Percentiles rank a stretch among this genome's conserved stretches.
Conservation (phyloP, 345 rosid species). For the Eucalyptus guilfoylei region DNA sequence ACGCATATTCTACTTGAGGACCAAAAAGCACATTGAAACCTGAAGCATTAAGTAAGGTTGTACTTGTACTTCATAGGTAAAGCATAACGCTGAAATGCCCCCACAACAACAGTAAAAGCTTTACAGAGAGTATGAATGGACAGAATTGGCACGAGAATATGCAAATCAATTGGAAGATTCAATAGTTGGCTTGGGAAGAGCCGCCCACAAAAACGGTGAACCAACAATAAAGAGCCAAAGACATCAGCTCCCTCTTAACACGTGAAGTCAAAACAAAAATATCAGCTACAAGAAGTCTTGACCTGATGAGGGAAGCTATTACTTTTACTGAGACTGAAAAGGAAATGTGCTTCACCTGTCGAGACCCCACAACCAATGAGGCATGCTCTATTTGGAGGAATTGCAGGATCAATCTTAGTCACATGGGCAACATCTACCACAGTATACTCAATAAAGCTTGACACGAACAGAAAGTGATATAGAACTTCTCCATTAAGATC, state of each 20-base stretch:
- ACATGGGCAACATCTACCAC: slow-evolving; percentile 64
- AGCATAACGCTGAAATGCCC: not conserved
- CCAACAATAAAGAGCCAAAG: not conserved
- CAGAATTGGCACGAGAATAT: not conserved
- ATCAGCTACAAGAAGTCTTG: not conserved
- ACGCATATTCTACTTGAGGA: not conserved
- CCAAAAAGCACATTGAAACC: not conserved
- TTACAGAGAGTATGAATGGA: not conserved
- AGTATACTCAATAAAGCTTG: slow-evolving; percentile 72
- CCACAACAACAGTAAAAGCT: not conserved
- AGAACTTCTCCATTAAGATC: slow-evolving; percentile 54
- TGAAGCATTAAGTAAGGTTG: not conserved
- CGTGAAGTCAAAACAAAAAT: not conserved
- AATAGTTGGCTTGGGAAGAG: not conserved
- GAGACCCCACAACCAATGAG: slow-evolving; percentile 88
- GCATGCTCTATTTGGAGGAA: slow-evolving; percentile 69
- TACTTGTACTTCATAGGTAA: not conserved
- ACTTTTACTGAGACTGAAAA: not conserved
- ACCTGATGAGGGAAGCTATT: not conserved
- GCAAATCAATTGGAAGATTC: not conserved
- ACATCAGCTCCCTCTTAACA: not conserved
- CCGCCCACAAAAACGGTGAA: not conserved
- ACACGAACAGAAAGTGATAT: slow-evolving; percentile 63
- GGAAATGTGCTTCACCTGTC: slow-evolving; percentile 31
- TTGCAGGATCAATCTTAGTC: slow-evolving; percentile 44